These are phyloP conservation scores for Phaeosphaeriaceae sp. DNA, from an alignment of 2,329 filamentous ascomycete species.

Conservation along the genomic window DNA sequence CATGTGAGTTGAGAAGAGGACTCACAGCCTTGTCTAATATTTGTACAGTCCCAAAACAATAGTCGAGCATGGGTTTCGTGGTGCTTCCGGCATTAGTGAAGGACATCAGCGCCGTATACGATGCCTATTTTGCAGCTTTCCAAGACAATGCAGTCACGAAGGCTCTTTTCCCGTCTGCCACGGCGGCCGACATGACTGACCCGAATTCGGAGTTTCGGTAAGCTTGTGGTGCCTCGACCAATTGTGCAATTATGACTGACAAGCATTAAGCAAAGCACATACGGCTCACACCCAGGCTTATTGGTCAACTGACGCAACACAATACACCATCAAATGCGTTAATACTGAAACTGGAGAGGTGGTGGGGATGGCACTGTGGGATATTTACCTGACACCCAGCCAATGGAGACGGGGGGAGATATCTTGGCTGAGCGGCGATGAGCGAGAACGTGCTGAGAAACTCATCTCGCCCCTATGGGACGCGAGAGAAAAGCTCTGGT, in stretches of 20 bases:
- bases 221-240: not conserved
- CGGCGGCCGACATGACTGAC: constrained; percentile 25
- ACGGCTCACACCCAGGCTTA: constrained; percentile 43
- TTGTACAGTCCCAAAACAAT: not conserved
- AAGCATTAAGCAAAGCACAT: constrained; percentile 40
- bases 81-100: constrained; percentile 56
- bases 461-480: constrained; percentile 50
- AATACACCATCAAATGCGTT: constrained; percentile 59
- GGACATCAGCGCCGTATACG: constrained; percentile 56
- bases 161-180: constrained; percentile 51
- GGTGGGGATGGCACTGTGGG: constrained; percentile 57
- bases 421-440: constrained; percentile 55
- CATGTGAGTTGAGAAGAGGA: not conserved
- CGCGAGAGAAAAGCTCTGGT: constrained; percentile 29
- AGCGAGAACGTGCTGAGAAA: constrained; percentile 53
- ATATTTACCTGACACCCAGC: constrained; percentile 53
- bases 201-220: constrained; percentile 32
- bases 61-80: constrained; percentile 38
- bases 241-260: constrained; percentile 10
- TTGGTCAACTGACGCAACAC: constrained; percentile 48
- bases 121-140: constrained; percentile 58
- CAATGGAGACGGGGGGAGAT: constrained; percentile 56
- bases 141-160: constrained; percentile 52
- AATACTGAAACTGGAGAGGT: constrained; percentile 54
- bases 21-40: not conserved